Evolutionary conservation across 345 rosid genomes (phyloP).

Genomic region (Euphorbia pulcherrima): DNA sequence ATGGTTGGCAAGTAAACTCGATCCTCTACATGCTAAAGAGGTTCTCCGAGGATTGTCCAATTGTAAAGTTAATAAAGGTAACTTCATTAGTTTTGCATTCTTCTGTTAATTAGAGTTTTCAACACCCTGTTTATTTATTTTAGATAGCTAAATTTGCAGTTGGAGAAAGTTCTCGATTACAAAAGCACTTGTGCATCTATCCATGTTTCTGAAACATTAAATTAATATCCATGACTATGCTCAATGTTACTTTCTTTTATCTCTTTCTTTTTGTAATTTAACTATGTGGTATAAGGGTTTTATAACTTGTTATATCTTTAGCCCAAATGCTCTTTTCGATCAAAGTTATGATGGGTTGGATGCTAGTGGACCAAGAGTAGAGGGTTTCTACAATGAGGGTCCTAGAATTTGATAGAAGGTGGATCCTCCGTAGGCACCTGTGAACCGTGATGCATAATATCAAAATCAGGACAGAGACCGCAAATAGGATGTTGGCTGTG

Average conservation of each 20-base stretch:
- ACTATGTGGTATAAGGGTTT: background rate
- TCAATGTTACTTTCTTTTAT: background rate
- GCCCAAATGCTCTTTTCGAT: background rate
- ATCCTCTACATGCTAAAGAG: constrained; percentile 55
- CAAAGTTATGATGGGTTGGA: too few relatives aligned
- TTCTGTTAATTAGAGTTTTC: background rate
- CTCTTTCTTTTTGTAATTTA: background rate
- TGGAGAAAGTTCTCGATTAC: background rate
- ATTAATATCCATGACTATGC: background rate
- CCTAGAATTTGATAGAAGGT: background rate
- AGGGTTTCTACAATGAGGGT: background rate
- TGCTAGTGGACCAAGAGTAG: background rate
- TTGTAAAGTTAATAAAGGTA: constrained; percentile 85
- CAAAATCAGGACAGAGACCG: background rate
- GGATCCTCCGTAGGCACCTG: background rate
- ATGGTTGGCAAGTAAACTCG: constrained; percentile 85
- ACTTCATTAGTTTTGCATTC: background rate
- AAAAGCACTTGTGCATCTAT: background rate
- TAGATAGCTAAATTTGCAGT: background rate
- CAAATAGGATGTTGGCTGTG: background rate
- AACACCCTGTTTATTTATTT: background rate
- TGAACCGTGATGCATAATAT: background rate
- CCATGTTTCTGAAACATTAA: background rate
- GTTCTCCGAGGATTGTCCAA: constrained; percentile 78
- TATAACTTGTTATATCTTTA: background rate